Evolutionary conservation across 805 yeast species (phyloP).

Genomic region (Dipodascopsis uninucleata): DNA sequence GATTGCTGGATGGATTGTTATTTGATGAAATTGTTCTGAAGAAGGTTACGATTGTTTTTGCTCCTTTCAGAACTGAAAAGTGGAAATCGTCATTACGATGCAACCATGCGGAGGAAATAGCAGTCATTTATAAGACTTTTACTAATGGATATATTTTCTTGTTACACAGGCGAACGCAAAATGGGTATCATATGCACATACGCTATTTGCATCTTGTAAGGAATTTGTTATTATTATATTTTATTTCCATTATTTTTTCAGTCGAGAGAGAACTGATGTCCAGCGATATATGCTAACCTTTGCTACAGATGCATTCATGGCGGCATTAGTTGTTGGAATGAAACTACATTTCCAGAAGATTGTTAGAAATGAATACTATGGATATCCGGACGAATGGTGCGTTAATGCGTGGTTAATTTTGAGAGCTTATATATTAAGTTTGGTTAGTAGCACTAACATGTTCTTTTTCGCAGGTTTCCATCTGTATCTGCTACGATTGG

Average conservation of each 20-base stretch:
- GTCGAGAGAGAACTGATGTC: background rate
- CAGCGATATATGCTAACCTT: background rate
- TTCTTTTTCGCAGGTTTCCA: slow-evolving; percentile 52
- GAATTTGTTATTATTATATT: background rate
- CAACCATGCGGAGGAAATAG: too few relatives aligned
- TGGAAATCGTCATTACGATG: too few relatives aligned
- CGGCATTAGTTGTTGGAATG: slow-evolving; percentile 30
- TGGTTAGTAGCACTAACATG: background rate
- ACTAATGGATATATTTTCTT: too few relatives aligned
- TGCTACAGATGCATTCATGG: slow-evolving; percentile 24
- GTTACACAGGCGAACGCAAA: slow-evolving; percentile 25
- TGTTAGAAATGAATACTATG: slow-evolving; percentile 78
- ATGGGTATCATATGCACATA: slow-evolving; percentile 28
- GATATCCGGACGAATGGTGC: slow-evolving; percentile 93
- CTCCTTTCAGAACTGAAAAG: too few relatives aligned
- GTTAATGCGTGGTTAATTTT: background rate
- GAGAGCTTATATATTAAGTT: too few relatives aligned
- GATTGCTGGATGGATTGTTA: background rate
- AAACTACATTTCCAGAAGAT: slow-evolving; percentile 78
- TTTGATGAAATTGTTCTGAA: too few relatives aligned
- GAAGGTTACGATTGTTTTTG: too few relatives aligned
- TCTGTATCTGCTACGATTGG: slow-evolving; percentile 97
- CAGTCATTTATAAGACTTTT: too few relatives aligned
- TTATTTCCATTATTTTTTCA: background rate
- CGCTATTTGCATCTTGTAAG: slow-evolving; percentile 27